Evolutionary conservation across 164 flowering plant species (phyloP), one percentile per base, ranked within the genome.

Genomic region (Hamamelis virginiana): DNA sequence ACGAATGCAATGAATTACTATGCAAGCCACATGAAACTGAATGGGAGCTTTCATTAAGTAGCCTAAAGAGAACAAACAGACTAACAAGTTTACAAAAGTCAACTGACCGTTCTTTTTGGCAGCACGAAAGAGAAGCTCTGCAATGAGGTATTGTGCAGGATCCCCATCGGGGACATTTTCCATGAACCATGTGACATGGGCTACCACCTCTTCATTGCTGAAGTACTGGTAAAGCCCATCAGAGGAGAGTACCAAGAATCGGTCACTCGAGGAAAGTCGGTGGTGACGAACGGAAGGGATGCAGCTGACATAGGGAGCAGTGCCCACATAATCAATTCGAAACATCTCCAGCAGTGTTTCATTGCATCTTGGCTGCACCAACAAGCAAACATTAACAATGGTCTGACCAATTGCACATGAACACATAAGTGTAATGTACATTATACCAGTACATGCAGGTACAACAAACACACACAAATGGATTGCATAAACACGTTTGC

Each of bases 161-260:
- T 88, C 92, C 43, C 90, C 92, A 79, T 86, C 92, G 18, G 90
- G 90, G 48, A 81, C 85, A 67, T 77, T 81, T 68, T 88, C 88
- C 69, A 88, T 83, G 74, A 88, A 88, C 86, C 85, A 81, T 62
- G 79, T 82, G 61, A 88, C 90, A 76, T 88, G 88, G 28, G 90
- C 80, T 62, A 86, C 85, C 16, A 85, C 92, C 75, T 88, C 92
- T 77, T 88, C 90, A 68, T 88, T 88, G 77, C 83, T 84, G 79
- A 88, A 85, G 79, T 86, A 88, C 73, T 88, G 87, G 67, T 86
- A 88, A 53, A 88, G 87, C 52, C 90, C 92, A 73, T 88, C 92
- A 44, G 92, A 88, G 18, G 90, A 86, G 66, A 88, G 83, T 52
- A 88, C 84, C 81, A 88, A 67, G 78, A 86, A 88, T 28, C 83